Conservation (phyloP, 2,329 filamentous ascomycete species). For the Monilinia laxa region DNA sequence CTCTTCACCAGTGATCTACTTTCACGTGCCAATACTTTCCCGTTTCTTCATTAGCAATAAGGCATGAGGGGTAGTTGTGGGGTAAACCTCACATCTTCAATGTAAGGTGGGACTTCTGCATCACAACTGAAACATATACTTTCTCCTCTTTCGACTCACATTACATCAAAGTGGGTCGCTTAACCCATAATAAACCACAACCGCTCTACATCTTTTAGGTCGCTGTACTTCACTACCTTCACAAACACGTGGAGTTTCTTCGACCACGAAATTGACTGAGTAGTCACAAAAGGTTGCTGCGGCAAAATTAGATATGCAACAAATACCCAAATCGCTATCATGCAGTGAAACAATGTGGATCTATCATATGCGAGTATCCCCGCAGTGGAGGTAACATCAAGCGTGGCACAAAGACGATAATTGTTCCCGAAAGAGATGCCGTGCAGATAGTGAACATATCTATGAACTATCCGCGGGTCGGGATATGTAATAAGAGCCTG, state of each 20-base stretch:
- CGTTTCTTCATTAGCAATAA: not conserved
- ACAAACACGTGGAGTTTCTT: conserved; percentile 4
- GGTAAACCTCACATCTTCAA: conserved; percentile 2
- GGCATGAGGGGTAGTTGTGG: conserved; percentile 16
- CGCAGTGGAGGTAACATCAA: not conserved
- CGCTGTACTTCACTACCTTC: not conserved
- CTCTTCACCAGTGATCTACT: not conserved
- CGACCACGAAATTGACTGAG: not conserved
- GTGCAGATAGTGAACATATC: not conserved
- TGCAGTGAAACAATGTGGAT: conserved; percentile 1
- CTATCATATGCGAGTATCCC: conserved; percentile 5
- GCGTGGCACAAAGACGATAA: not conserved
- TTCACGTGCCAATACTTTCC: conserved; percentile 5
- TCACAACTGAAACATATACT: not conserved
- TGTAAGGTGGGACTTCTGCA: conserved; percentile 6
- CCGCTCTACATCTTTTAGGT: not conserved
- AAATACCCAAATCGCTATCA: not conserved
- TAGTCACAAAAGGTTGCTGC: not conserved
- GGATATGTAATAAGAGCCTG: conserved; percentile 5
- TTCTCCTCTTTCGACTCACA: not conserved
- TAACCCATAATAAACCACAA: not conserved
- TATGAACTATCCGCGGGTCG: not conserved
- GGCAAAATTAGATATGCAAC: conserved; percentile 17
- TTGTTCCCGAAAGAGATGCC: not conserved
- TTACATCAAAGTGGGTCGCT: conserved; percentile 10